Base-by-base conservation (phyloP, 2,329 filamentous ascomycete species). In the Fusarium equiseti region DNA sequence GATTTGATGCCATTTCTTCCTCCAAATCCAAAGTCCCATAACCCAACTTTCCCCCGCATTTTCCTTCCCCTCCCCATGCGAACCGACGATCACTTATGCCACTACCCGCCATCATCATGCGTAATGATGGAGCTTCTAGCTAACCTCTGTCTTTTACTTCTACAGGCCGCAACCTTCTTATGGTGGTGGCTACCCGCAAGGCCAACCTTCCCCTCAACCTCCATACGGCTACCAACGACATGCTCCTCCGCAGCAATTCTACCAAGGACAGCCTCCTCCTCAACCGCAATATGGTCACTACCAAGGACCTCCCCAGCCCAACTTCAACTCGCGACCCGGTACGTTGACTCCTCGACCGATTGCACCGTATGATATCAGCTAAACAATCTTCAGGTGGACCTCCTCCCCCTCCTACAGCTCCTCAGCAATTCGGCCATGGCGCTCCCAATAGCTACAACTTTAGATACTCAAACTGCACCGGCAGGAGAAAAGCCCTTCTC, bases 401-500 rank as follows among this genome's bases (percentile, higher is more conserved):
- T 53, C 86, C 90, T 4, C 88, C 90, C 54, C 92, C 92, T 10
- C 91, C 92, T 20, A 79, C 85, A 61, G 83, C 87, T 57, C 86
- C 91, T 69, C 92, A 95, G 78, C 84, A 87, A 68, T 96, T 96
- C 77, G 93, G 94, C 59, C 86, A 90, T 66, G 94, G 94, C 61
- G 94, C 95, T 16, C 94, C 94, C 20, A 86, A 89, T 69, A 87
- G 87, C 75, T 97, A 97, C 80, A 89, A 86, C 46, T 98, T 95
- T 81, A 92, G 95, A 80, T 98, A 98, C 81, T 97, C 94, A 49
- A 91, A 91, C 72, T 98, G 95, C 79, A 97, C 92, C 8, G 95
- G 95, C 48, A 89, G 90, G 75, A 87, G 95, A 78, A 98, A 98
- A 83, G 95, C 95, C 7, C 84, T 98, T 31, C 82, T 98, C 66